Evolutionary conservation across 768 basidiomycete species (phyloP), one percentile per base, ranked within the genome.

Genomic region (Amyloporia xantha): DNA sequence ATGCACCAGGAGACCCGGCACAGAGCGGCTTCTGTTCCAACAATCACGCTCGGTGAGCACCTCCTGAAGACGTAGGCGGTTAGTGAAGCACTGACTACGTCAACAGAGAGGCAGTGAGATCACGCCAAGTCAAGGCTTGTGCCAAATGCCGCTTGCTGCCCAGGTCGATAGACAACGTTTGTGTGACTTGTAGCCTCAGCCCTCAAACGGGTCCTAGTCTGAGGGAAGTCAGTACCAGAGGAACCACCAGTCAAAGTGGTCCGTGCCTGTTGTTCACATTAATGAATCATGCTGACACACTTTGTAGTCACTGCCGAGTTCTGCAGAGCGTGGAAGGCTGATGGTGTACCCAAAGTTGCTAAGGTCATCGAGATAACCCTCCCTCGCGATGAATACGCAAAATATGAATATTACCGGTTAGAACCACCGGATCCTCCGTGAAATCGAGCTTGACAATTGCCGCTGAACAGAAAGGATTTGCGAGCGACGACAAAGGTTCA

Each of bases 21-120:
- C 66, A 74, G 19, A 67, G 66, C 27, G 71, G 72, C 48, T 83
- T 79, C 60, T 84, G 82, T 59, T 79, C 77, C 5, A 76, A 78
- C 47, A 71, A 65, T 24, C 82, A 84, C 57, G 78, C 75, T 49
- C 78, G 68, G 82, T 78, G 62, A 55, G 72, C n/a, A n/a, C n/a
- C n/a, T n/a, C n/a, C n/a, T n/a, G n/a, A n/a, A n/a, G n/a, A n/a
- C n/a, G n/a, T n/a, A n/a, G n/a, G n/a, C n/a, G n/a, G n/a, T n/a
- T n/a, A n/a, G n/a, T n/a, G n/a, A n/a, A n/a, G n/a, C n/a, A n/a
- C n/a, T n/a, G n/a, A n/a, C n/a, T 59, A 37, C 47, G 53, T 24
- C 49, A 82, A 81, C 62, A 68, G 30, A 15, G 30, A 76, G 51
- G 79, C 75, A 38, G 79, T 82, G 41, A 68, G 67, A 47, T 64